Percentiles rank a stretch among this genome's conserved stretches.
Conservation (phyloP, 2,329 filamentous ascomycete genomes). For the Colletotrichum noveboracense region DNA sequence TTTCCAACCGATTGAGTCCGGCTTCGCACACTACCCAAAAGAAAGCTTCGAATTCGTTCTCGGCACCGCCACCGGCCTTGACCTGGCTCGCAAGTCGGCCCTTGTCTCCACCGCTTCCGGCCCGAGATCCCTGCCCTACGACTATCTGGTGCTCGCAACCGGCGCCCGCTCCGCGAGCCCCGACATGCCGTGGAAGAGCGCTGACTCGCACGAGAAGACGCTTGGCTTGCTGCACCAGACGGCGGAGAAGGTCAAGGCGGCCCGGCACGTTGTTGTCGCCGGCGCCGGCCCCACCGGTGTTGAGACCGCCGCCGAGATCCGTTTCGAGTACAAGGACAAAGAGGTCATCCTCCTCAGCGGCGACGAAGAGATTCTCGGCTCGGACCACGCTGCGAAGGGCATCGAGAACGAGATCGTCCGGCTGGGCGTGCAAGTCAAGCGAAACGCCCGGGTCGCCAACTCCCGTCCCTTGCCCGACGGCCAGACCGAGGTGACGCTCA, state of each 20-base stretch:
- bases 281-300: conserved; percentile 62
- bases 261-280: conserved; percentile 59
- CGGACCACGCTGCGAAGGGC: conserved; percentile 46
- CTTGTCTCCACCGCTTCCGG: conserved; percentile 37
- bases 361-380: conserved; percentile 45
- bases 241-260: conserved; percentile 45
- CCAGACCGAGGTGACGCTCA: conserved; percentile 53
- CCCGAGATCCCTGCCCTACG: conserved; percentile 47
- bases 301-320: conserved; percentile 61
- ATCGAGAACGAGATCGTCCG: conserved; percentile 55
- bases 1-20: conserved; percentile 52
- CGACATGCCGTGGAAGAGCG: conserved; percentile 58
- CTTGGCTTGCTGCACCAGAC: conserved; percentile 43
- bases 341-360: conserved; percentile 53
- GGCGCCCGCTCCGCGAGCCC: conserved; percentile 49
- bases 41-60: conserved; percentile 57
- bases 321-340: conserved; percentile 54
- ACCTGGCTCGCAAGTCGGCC: conserved; percentile 44
- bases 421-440: conserved; percentile 55
- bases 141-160: conserved; percentile 62
- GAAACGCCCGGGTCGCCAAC: conserved; percentile 43
- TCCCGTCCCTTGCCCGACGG: conserved; percentile 41
- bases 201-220: conserved; percentile 50
- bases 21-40: conserved; percentile 54
- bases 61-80: conserved; percentile 49